Evolutionary conservation across 257 asterid genomes (phyloP), one percentile per base, ranked within the genome.

Genomic region (Knoxia roxburghii): DNA sequence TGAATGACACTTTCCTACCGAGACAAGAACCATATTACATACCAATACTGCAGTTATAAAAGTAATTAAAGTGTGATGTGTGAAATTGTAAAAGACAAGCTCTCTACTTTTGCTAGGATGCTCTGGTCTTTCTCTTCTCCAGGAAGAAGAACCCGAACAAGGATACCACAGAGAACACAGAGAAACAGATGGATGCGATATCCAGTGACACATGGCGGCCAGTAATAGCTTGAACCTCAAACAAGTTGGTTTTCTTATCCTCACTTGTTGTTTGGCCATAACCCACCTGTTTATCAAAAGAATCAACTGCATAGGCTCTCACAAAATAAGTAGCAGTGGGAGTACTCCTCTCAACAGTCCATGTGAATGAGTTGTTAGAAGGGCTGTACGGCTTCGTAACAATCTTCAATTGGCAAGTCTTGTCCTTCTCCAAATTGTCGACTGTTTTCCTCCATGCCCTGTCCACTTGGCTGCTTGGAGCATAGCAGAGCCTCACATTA

Each of bases 391-490:
- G 90, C 55, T 32, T 72, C 1, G 69, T 30, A 0, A 73, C 86
- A 6, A 87, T 56, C 69, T 73, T 72, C 75, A 82, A 84, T 37
- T 83, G 92, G 67, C 98, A 87, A 18, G 92, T 85, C 45, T 87
- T 91, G 87, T 89, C 95, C 73, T 83, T 89, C 0, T 39, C 18
- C 14, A 91, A 37, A 23, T 78, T 20, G 53, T 87, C 89, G 24
- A 18, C 82, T 0, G 95, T 83, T 29, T 83, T 89, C 33, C 98
- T 80, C 96, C 95, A 91, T 0, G 72, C 84, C 1, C 98, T 78
- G 23, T 91, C 98, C 43, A 41, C 62, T 61, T 91, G 98, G 84
- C 98, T 91, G 0, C 78, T 27, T 2, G 89, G 95, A 0, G 95
- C 87, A 51, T 85, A 89, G 78, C 98, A 87, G 1, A 89, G 87